These are phyloP conservation scores for Fusarium torulosum DNA, from an alignment of 2,329 filamentous ascomycete species.

Conservation along the genomic window DNA sequence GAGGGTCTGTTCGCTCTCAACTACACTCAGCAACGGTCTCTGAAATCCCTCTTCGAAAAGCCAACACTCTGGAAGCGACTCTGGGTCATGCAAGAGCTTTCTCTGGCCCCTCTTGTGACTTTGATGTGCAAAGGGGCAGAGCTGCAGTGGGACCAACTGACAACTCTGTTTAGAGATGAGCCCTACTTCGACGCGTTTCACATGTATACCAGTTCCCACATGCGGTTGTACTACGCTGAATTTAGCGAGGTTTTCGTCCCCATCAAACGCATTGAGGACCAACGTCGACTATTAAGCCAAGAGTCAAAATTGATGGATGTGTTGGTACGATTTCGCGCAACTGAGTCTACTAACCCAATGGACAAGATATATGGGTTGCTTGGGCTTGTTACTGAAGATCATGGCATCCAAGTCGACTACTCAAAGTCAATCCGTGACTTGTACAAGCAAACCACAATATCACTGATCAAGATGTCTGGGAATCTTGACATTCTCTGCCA, in stretches of 20 bases:
- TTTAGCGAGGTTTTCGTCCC: constrained; percentile 7
- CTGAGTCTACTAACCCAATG: constrained; percentile 13
- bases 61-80: constrained; percentile 11
- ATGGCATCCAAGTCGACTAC: constrained; percentile 23
- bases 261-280: constrained; percentile 27
- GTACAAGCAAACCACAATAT: background rate
- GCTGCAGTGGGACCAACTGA: constrained; percentile 8
- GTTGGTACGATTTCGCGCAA: background rate
- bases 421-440: background rate
- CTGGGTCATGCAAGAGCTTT: constrained; percentile 36
- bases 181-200: constrained; percentile 33
- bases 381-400: constrained; percentile 16
- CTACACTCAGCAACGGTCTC: accelerated
- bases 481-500: constrained; percentile 34
- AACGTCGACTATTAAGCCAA: background rate
- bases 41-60: background rate
- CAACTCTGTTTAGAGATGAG: constrained; percentile 18
- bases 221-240: accelerated
- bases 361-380: constrained; percentile 26
- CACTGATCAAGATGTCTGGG: constrained; percentile 12
- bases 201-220: background rate
- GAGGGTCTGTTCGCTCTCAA: background rate
- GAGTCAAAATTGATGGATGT: constrained; percentile 17
- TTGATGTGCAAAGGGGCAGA: constrained; percentile 11
- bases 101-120: constrained; percentile 2